These are phyloP conservation scores for Chalaropsis ovoidea DNA, from an alignment of 2,329 filamentous ascomycete species.

Conservation along the genomic window DNA sequence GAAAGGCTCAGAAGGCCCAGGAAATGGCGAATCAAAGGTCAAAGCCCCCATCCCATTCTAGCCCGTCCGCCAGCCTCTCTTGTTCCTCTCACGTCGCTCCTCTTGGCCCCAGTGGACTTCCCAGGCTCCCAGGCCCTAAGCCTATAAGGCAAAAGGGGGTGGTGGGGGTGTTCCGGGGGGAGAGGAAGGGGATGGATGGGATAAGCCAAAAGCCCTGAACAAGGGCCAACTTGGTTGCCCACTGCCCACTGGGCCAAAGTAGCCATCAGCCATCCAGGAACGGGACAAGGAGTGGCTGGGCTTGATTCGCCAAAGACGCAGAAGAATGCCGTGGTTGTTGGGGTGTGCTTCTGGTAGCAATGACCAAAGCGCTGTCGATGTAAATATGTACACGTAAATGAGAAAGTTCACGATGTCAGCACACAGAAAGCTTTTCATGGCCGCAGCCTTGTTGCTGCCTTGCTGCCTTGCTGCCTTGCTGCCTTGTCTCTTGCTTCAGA, in stretches of 20 bases:
- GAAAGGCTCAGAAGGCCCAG: not conserved
- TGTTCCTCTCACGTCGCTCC: not conserved
- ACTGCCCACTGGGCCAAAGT: not conserved
- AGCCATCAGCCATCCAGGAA: not conserved
- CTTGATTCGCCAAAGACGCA: not conserved
- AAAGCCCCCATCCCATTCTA: not conserved
- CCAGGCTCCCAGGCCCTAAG: not conserved
- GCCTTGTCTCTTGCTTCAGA: not conserved
- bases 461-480: not conserved
- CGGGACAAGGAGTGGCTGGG: not conserved
- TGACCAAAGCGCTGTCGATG: not conserved
- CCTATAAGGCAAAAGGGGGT: slow-evolving; percentile 2
- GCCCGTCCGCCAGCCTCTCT: slow-evolving; percentile 1
- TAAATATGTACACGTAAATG: not conserved
- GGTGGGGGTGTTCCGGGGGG: slow-evolving; percentile 7
- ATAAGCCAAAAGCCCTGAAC: slow-evolving; percentile 1
- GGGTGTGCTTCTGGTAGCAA: no score
- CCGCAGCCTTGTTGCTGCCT: not conserved
- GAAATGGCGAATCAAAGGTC: not conserved
- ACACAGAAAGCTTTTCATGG: not conserved
- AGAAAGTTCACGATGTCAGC: not conserved
- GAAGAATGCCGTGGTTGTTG: no score
- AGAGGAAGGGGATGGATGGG: not conserved
- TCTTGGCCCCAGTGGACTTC: not conserved
- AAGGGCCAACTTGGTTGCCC: not conserved